Percentiles rank a stretch among this genome's conserved stretches.
phyloP scores from a whole-genome alignment of 805 yeast genomes.

The Ogataea paradorogensis region DNA sequence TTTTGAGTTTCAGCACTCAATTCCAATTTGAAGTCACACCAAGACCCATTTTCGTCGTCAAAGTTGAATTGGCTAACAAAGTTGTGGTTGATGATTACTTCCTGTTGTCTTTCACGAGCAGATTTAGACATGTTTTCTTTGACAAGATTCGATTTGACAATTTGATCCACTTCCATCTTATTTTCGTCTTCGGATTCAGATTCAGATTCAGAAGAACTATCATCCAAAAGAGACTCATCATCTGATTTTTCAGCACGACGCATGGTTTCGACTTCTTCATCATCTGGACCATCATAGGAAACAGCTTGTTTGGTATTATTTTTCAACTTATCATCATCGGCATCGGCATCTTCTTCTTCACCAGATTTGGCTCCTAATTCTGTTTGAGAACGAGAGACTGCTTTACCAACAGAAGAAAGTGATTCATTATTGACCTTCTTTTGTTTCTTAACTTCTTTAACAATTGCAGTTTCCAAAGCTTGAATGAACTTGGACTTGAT shows the following conservation, averaged over 20 bases:
- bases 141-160: constrained; percentile 9
- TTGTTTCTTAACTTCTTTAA: constrained; percentile 81
- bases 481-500: constrained; percentile 63
- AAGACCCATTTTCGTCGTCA: constrained; percentile 82
- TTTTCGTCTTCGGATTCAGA: constrained; percentile 39
- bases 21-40: constrained; percentile 90
- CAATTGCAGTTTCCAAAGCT: constrained; percentile 67
- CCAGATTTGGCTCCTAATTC: constrained; percentile 36
- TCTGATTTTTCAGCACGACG: constrained; percentile 75
- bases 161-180: constrained; percentile 21
- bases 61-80: constrained; percentile 79
- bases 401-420: constrained; percentile 65
- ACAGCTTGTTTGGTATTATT: constrained; percentile 78
- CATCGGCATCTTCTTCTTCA: constrained; percentile 56
- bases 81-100: constrained; percentile 69
- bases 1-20: constrained; percentile 85
- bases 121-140: constrained; percentile 44
- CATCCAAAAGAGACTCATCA: constrained; percentile 51
- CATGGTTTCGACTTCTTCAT: constrained; percentile 90
- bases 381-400: constrained; percentile 57
- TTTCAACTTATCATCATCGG: constrained; percentile 59
- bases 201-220: constrained; percentile 39
- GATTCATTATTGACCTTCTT: constrained; percentile 49
- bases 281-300: constrained; percentile 93
- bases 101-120: constrained; percentile 84